A percentile compares a stretch with the other conserved stretches of the same genome.
phyloP scores from a whole-genome alignment of 805 yeast species.

The Barnettozyma botsteinii region DNA sequence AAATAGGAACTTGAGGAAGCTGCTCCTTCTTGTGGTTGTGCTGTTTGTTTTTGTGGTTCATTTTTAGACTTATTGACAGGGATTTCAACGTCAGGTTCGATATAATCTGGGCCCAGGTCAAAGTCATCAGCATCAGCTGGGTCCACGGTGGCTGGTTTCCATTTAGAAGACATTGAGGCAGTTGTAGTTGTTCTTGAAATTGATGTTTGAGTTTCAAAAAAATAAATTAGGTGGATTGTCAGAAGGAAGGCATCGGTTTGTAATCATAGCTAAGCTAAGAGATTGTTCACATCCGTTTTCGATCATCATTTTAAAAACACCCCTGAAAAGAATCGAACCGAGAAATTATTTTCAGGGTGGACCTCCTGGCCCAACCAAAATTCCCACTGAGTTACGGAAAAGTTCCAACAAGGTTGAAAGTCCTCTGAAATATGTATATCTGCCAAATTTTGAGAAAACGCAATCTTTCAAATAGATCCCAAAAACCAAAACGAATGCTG shows the following conservation, averaged over 20 bases:
- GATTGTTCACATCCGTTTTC: constrained; percentile 27
- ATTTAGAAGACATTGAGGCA: constrained; percentile 10
- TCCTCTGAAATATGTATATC: too few relatives aligned
- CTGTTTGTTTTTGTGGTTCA: not conserved
- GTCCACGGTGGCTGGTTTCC: constrained; percentile 26
- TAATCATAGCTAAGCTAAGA: constrained; percentile 26
- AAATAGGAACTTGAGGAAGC: constrained; percentile 19
- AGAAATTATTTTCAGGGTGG: constrained; percentile 9
- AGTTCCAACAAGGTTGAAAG: not conserved
- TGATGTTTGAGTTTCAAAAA: not conserved
- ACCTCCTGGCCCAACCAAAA: constrained; percentile 14
- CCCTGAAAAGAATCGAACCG: constrained; percentile 16
- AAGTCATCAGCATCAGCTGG: constrained; percentile 26
- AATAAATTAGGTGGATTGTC: constrained; percentile 15
- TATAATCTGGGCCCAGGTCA: constrained; percentile 24
- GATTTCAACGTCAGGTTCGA: constrained; percentile 23
- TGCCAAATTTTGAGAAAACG: not conserved
- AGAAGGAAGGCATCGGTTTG: constrained; percentile 28
- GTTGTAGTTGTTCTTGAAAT: too few relatives aligned
- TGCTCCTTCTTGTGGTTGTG: constrained; percentile 1
- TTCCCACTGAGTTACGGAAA: constrained; percentile 9
- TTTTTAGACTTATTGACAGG: constrained; percentile 3
- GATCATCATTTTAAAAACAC: constrained; percentile 22
- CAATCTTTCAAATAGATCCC: too few relatives aligned
- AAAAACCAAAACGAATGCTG: too few relatives aligned